Evolutionary conservation across 164 flowering plant species (phyloP).

Genomic region (Buxus sempervirens): DNA sequence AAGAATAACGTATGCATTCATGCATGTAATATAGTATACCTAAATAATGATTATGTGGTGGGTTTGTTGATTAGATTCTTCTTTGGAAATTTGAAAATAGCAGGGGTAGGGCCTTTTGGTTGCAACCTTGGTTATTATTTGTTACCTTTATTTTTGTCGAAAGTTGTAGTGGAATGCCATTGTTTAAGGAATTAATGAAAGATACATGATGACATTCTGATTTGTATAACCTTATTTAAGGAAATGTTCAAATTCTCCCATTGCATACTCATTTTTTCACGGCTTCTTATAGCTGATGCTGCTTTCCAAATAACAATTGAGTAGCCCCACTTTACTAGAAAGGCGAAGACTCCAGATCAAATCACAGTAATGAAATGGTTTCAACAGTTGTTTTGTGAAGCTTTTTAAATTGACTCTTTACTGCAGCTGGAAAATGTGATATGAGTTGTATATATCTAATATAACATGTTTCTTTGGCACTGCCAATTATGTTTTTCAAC

Average conservation of each 20-base stretch:
- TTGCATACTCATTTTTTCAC: background rate
- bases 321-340: too few species aligned
- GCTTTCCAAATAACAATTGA: too few species aligned
- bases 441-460: too few species aligned
- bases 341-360: too few species aligned
- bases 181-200: background rate
- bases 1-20: background rate
- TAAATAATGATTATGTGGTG: conserved; percentile 9
- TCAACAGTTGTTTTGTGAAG: too few species aligned
- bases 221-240: conserved; percentile 4
- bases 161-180: conserved; percentile 4
- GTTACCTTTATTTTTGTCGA: background rate
- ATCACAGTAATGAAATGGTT: too few species aligned
- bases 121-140: conserved; percentile 7
- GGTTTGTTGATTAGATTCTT: conserved; percentile 20
- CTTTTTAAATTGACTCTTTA: too few species aligned
- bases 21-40: conserved; percentile 13
- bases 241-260: background rate
- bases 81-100: conserved; percentile 10
- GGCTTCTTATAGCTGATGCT: too few species aligned
- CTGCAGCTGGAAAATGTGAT: too few species aligned
- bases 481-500: too few species aligned
- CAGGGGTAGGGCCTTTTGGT: conserved; percentile 5
- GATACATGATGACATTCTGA: background rate
- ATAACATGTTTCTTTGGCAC: too few species aligned